Evolutionary conservation across 1,139 yeast genomes (phyloP), one percentile per base, ranked within the genome.

Genomic region (Meyerozyma elateridarum): DNA sequence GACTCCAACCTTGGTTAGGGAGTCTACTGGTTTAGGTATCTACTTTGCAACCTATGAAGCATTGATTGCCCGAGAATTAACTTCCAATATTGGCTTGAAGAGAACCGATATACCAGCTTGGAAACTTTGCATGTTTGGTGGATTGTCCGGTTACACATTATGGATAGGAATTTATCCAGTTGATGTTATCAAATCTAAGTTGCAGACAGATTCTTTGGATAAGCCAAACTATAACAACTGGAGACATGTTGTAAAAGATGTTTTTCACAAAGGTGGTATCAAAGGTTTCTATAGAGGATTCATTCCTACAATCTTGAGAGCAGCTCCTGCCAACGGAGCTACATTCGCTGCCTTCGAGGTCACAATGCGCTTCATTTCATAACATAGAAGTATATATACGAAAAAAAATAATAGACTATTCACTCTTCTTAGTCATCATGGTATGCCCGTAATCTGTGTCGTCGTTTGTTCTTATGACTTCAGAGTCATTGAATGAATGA

Each of bases 271-370:
- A 6, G 65, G 68, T 33, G 96, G 96, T 20, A 43, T 78, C 33
- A 67, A 67, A 45, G 95, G 95, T 0, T 85, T 89, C 51, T 81
- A 85, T 59, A 79, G 82, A 57, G 97, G 97, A 1, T 87, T 88
- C 52, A 59, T 79, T 15, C 96, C 97, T 31, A 88, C 97, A 1
- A 77, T 89, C 41, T 65, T 89, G 46, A 80, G 97, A 59, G 96
- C 97, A 33, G 95, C 95, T 2, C 97, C 97, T 3, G 97, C 94
- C 12, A 89, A 89, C 52, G 97, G 96, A 32, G 95, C 95, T 19
- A 89, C 97, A 1, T 89, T 89, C 61, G 85, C 87, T 33, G 87
- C 93, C 8, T 89, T 89, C 52, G 97, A 89, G 59, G 57, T 84
- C 34, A 82, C 95, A 5, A 83, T 87, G 83, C 75, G 93, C 59